Percentiles rank a stretch among this genome's conserved stretches.
Evolutionary conservation across 345 rosid species (phyloP).

Genomic region (Carallia brachiata): DNA sequence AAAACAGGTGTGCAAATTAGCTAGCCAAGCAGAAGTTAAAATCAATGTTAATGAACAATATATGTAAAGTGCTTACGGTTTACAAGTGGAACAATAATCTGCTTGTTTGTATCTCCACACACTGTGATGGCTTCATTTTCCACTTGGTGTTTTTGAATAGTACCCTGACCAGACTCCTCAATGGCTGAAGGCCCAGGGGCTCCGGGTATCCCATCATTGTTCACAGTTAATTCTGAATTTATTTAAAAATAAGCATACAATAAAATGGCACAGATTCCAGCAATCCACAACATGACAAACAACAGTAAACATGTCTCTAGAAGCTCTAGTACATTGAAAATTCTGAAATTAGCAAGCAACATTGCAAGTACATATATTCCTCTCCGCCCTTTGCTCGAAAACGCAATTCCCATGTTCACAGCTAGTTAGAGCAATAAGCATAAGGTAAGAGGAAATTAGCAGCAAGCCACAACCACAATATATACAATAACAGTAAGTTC

Average conservation of each 20-base stretch:
- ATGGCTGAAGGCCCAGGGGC: conserved; percentile 18
- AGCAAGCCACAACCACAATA: too few species aligned
- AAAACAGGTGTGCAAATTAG: neutral
- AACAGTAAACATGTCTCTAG: too few species aligned
- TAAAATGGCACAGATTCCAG: neutral
- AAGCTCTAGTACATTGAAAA: too few species aligned
- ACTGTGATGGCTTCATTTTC: conserved; percentile 17
- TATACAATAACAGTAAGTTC: too few species aligned
- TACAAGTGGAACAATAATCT: conserved; percentile 18
- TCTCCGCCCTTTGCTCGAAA: too few species aligned
- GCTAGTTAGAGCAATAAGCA: too few species aligned
- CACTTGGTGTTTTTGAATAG: conserved; percentile 19
- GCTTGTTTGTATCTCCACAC: conserved; percentile 26
- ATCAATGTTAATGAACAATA: neutral
- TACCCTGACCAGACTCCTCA: conserved; percentile 9
- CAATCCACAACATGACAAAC: neutral
- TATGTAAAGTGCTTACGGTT: conserved; percentile 25
- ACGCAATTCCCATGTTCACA: too few species aligned
- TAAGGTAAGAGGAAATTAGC: too few species aligned
- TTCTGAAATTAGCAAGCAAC: too few species aligned
- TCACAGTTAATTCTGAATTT: conserved; percentile 22
- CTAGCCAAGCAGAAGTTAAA: neutral
- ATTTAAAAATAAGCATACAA: neutral
- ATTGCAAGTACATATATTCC: too few species aligned
- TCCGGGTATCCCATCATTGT: conserved; percentile 9